Evolutionary conservation across 208 protist genomes (phyloP).

Genomic region (Plasmodiophora brassicae): DNA sequence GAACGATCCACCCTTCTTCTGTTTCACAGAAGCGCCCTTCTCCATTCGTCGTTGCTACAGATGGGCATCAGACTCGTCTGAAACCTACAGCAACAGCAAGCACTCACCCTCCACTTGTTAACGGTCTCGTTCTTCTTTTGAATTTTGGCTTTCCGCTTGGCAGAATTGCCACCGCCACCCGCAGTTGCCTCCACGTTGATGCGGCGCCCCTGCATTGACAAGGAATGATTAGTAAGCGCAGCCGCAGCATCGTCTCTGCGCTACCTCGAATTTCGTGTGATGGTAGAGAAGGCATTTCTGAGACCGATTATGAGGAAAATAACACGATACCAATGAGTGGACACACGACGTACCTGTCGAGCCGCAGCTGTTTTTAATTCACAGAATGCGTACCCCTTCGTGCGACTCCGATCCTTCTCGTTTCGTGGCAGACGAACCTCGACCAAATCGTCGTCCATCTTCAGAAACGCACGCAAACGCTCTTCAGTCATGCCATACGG

Average conservation of each 20-base stretch:
- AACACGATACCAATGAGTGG: neutral
- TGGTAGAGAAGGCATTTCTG: constrained; percentile 15
- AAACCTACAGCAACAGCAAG: too few species aligned
- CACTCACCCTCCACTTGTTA: constrained; percentile 11
- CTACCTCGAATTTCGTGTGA: neutral
- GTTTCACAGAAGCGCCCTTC: too few species aligned
- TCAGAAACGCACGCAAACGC: neutral
- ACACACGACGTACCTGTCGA: neutral
- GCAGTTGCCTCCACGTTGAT: constrained; percentile 9
- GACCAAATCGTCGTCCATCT: neutral
- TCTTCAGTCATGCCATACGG: constrained; percentile 25
- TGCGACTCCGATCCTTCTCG: neutral
- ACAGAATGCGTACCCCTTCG: constrained; percentile 6
- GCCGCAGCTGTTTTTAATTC: neutral
- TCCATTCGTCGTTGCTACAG: too few species aligned
- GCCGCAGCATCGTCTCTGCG: too few species aligned
- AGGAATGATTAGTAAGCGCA: too few species aligned
- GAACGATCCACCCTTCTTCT: too few species aligned
- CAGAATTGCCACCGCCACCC: neutral
- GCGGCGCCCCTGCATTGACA: neutral
- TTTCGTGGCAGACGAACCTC: constrained; percentile 19
- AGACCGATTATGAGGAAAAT: neutral
- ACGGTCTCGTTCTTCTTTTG: neutral
- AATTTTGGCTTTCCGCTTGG: neutral
- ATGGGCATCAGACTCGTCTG: too few species aligned